These are phyloP conservation scores for Cercospora zeae-maydis DNA, from an alignment of 2,329 filamentous ascomycete genomes.

Conservation along the genomic window DNA sequence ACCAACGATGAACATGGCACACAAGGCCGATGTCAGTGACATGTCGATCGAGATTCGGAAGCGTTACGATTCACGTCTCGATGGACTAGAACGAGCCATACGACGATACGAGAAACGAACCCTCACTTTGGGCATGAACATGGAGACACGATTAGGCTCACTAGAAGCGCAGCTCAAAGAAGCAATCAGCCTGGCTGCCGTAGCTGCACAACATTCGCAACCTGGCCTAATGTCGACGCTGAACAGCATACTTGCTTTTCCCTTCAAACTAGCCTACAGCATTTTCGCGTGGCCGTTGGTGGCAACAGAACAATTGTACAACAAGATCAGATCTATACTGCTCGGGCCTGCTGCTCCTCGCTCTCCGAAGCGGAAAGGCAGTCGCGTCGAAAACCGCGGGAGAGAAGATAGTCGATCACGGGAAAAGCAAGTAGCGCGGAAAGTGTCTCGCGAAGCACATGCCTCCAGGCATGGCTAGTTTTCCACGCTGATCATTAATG, in stretches of 20 bases:
- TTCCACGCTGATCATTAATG: neutral
- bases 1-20: conserved; percentile 27
- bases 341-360: conserved; percentile 20
- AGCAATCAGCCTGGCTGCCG: conserved; percentile 74
- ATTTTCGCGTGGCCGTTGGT: conserved; percentile 21
- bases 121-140: conserved; percentile 69
- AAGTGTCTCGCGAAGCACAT: neutral
- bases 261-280: conserved; percentile 24
- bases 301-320: conserved; percentile 27
- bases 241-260: conserved; percentile 16
- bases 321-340: conserved; percentile 22
- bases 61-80: conserved; percentile 75
- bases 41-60: conserved; percentile 54
- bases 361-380: conserved; percentile 3
- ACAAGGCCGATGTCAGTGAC: conserved; percentile 34
- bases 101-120: conserved; percentile 88
- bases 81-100: conserved; percentile 83
- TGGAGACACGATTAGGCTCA: conserved; percentile 68
- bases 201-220: conserved; percentile 54
- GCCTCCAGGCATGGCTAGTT: neutral
- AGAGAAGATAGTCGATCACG: conserved; percentile 10
- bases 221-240: conserved; percentile 26
- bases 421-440: conserved; percentile 3
- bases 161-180: conserved; percentile 72
- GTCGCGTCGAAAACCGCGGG: neutral